Evolutionary conservation across 2,329 filamentous ascomycete species (phyloP), one percentile per base, ranked within the genome.

Genomic region (Cercospora brassicicola): DNA sequence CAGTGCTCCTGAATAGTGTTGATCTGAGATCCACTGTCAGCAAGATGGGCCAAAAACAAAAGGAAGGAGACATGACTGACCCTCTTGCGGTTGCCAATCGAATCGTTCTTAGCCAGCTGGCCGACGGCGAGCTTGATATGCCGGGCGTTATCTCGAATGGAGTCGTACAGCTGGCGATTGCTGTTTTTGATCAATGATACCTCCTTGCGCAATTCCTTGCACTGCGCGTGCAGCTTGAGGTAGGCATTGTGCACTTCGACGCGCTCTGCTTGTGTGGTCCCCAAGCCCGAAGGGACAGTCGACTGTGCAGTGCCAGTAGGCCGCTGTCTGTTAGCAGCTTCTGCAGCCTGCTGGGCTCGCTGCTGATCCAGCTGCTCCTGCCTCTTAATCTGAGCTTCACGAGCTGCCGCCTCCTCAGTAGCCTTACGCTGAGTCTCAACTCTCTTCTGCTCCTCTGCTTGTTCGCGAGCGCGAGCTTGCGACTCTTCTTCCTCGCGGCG

Each of bases 151-250:
- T 61, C 61, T 30, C 60, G 74, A 78, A 89, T 87, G 23, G 82
- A 66, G 81, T 73, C 88, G 31, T 67, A 67, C 42, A 67, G 26
- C 28, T 55, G 33, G n/a, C 53, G 62, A 48, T 66, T 55, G n/a
- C 42, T 64, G 9, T 13, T 87, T 4, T 83, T 83, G 72, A 89
- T 83, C 3, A 84, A 80, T 2, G 77, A 75, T 62, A 91, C 80
- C 39, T 85, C 83, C 67, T 86, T 77, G 13, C 87, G 82, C 71
- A 89, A 78, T 7, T 81, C 75, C 75, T 89, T 96, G 26, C 96
- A 83, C 48, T 86, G 87, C 68, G 26, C 31, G 59, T 72, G 69
- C 10, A 69, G 53, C 18, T 56, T 59, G 11, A 68, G 59, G 45
- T 73, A 73, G 23, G 51, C 63, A 30, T 69, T 53, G 39, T 72